Percentiles rank a stretch among this genome's conserved stretches.
Evolutionary conservation across 495 filamentous ascomycete genomes (phyloP).

Genomic region (Penicillium longicatenatum): DNA sequence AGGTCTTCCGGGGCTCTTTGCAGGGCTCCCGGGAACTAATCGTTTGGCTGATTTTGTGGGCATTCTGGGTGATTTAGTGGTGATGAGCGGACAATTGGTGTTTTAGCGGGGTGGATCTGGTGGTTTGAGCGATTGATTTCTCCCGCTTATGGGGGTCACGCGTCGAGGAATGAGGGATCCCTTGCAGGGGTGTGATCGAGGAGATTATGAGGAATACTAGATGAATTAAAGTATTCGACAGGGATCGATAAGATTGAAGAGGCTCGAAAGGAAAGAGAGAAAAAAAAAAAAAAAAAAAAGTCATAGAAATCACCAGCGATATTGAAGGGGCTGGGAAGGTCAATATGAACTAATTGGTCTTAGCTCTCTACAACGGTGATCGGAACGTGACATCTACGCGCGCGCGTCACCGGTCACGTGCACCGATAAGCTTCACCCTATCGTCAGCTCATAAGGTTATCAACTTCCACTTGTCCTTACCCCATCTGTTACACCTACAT

Average conservation of each 20-base stretch:
- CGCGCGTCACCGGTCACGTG: constrained; percentile 8
- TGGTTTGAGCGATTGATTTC: background rate
- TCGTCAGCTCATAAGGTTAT: background rate
- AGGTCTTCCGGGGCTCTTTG: constrained; percentile 11
- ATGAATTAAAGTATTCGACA: background rate
- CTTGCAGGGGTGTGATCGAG: constrained; percentile 1
- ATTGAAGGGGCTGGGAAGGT: constrained; percentile 17
- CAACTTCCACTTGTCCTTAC: background rate
- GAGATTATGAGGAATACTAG: background rate
- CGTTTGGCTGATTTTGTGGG: constrained; percentile 21
- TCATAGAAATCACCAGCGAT: background rate
- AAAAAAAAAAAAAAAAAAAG: background rate
- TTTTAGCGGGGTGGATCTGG: background rate
- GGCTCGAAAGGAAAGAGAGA: background rate
- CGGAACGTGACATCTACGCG: constrained; percentile 2
- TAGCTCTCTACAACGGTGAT: constrained; percentile 2
- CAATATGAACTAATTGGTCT: constrained; percentile 23
- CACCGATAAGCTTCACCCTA: constrained; percentile 5
- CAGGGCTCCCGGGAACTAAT: constrained; percentile 8
- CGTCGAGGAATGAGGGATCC: constrained; percentile 4
- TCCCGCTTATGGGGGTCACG: background rate
- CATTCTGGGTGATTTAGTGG: constrained; percentile 18
- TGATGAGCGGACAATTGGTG: constrained; percentile 1
- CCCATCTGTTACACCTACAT: constrained; percentile 1
- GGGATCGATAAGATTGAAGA: background rate